These are phyloP conservation scores for Xylaria palmicola DNA, from an alignment of 495 filamentous ascomycete genomes.

Conservation along the genomic window DNA sequence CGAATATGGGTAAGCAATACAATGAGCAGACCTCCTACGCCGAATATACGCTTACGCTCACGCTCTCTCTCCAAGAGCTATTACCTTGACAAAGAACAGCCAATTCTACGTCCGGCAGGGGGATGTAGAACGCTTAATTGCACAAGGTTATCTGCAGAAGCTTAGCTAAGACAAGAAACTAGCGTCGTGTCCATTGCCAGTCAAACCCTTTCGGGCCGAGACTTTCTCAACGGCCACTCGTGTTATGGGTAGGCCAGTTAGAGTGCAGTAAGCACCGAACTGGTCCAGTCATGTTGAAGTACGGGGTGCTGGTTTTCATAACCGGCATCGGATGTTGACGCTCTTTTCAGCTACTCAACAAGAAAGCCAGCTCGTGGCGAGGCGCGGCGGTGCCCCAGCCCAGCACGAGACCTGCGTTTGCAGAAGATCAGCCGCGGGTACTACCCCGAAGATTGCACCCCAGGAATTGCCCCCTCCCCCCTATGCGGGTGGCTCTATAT, in stretches of 20 bases:
- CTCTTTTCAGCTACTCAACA: not conserved
- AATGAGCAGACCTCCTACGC: not conserved
- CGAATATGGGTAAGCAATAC: constrained; percentile 82
- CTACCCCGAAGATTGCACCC: not conserved
- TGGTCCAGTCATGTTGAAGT: not conserved
- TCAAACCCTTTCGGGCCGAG: not conserved
- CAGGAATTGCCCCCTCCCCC: not conserved
- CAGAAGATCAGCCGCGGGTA: not conserved
- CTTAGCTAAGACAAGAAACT: constrained; percentile 61
- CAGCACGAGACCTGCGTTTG: not conserved
- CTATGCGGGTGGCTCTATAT: not conserved
- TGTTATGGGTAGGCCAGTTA: not conserved
- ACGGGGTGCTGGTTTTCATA: not conserved
- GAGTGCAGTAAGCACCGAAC: not conserved
- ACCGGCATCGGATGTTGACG: constrained; percentile 5
- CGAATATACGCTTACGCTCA: constrained; percentile 22
- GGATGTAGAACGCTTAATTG: constrained; percentile 92
- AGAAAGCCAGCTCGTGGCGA: not conserved
- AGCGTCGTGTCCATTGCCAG: not conserved
- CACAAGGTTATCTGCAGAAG: constrained; percentile 94
- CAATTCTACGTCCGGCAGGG: constrained; percentile 97
- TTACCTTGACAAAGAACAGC: constrained; percentile 96
- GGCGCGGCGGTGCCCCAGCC: not conserved
- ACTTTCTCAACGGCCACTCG: not conserved
- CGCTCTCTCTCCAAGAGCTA: constrained; percentile 62